Evolutionary conservation across 2,329 filamentous ascomycete species (phyloP).

Genomic region (Fusarium newnesense): DNA sequence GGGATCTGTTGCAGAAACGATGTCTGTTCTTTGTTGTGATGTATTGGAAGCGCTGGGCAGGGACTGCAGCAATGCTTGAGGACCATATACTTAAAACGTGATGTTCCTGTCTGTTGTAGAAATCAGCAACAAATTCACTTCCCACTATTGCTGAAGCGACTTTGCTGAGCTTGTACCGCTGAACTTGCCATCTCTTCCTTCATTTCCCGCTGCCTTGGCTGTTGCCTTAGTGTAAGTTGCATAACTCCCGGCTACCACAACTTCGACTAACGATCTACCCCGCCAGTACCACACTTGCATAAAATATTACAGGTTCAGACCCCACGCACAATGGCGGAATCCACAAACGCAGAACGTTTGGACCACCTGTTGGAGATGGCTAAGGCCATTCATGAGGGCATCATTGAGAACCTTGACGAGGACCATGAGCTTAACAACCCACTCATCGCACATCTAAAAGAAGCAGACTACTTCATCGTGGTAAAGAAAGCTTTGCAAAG

Average conservation of each 20-base stretch:
- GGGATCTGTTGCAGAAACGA: neutral
- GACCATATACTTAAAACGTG: neutral
- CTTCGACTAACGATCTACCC: neutral
- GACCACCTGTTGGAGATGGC: neutral
- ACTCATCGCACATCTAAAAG: neutral
- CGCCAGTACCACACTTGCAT: neutral
- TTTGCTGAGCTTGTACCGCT: accelerated
- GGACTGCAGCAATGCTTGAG: neutral
- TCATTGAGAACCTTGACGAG: neutral
- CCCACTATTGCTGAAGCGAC: accelerated
- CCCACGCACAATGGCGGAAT: neutral
- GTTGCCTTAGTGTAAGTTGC: neutral
- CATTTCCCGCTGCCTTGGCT: neutral
- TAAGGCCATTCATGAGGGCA: neutral
- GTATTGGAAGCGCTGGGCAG: neutral
- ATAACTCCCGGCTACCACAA: no score
- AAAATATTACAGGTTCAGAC: accelerated
- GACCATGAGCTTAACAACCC: neutral
- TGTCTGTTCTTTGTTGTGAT: neutral
- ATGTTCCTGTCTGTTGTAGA: neutral
- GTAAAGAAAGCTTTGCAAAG: neutral
- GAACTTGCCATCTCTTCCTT: neutral
- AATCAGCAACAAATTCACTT: accelerated
- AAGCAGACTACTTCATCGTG: neutral
- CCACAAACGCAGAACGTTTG: neutral